phyloP scores from a whole-genome alignment of 169 alveolate genomes.

The Plasmodium berghei region DNA sequence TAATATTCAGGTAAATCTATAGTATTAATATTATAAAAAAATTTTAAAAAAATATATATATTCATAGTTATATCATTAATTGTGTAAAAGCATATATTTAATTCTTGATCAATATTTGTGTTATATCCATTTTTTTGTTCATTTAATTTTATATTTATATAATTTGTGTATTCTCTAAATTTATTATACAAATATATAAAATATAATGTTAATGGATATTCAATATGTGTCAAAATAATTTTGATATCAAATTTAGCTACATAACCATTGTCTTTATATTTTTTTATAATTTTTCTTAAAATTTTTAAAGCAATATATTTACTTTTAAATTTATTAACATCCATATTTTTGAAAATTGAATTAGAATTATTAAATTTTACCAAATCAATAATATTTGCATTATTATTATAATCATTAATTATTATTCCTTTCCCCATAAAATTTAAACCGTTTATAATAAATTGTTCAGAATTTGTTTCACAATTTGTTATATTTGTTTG shows the following conservation, averaged over 20 bases:
- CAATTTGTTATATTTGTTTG: not conserved
- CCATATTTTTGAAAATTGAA: not conserved
- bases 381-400: not conserved
- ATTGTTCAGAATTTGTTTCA: no score
- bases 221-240: slow-evolving; percentile 64
- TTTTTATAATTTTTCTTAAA: slow-evolving; percentile 37
- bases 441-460: not conserved
- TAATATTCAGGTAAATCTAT: slow-evolving; percentile 59
- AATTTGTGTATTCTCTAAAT: slow-evolving; percentile 21
- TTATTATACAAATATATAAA: slow-evolving; percentile 29
- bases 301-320: slow-evolving; percentile 48
- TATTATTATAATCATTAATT: slow-evolving; percentile 31
- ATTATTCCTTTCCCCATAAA: slow-evolving; percentile 58
- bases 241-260: slow-evolving; percentile 48
- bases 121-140: not conserved
- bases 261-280: slow-evolving; percentile 58
- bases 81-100: slow-evolving; percentile 4
- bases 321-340: not conserved
- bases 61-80: slow-evolving; percentile 24
- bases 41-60: slow-evolving; percentile 23
- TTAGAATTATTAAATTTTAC: not conserved
- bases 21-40: slow-evolving; percentile 16
- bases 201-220: slow-evolving; percentile 40
- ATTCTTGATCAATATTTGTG: not conserved
- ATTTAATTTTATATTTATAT: slow-evolving; percentile 7